Percentiles rank a stretch among this genome's conserved stretches.
phyloP scores from a whole-genome alignment of 768 basidiomycete species.

The Lactarius sp. region DNA sequence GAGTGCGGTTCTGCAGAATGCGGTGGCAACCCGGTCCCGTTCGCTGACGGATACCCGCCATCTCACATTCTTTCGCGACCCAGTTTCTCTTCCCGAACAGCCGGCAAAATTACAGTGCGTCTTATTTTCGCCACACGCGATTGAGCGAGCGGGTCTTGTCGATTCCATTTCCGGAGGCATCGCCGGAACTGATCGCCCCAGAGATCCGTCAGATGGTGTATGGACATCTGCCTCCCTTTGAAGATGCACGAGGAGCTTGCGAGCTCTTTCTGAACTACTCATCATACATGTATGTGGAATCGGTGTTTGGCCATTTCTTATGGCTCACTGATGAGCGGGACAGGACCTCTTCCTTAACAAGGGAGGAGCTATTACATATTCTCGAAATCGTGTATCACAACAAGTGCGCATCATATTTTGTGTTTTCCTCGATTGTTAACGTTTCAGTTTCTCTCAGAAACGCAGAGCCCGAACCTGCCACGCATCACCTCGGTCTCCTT shows the following conservation, averaged over 20 bases:
- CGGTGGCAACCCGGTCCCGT: constrained; percentile 31
- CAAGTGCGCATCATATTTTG: constrained; percentile 33
- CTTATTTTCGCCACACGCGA: constrained; percentile 22
- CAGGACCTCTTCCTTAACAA: constrained; percentile 53
- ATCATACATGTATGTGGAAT: constrained; percentile 41
- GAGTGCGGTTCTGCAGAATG: constrained; percentile 22
- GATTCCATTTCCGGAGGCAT: constrained; percentile 24
- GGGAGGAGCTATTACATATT: constrained; percentile 52
- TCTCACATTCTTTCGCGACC: background rate
- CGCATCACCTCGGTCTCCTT: constrained; percentile 57
- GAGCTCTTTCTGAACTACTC: constrained; percentile 62
- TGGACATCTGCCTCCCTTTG: constrained; percentile 47
- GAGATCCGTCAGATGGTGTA: constrained; percentile 42
- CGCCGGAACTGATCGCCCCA: constrained; percentile 18
- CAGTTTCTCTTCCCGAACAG: constrained; percentile 9
- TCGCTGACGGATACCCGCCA: background rate
- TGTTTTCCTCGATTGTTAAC: background rate
- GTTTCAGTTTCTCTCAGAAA: constrained; percentile 30
- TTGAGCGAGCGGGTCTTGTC: constrained; percentile 21
- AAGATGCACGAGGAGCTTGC: constrained; percentile 56
- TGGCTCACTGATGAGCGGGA: background rate
- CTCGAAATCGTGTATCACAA: constrained; percentile 50
- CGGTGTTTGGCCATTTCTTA: background rate
- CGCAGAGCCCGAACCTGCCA: constrained; percentile 35
- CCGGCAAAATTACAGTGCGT: background rate